These are phyloP conservation scores for Mucor plumbeus DNA, from an alignment of 371 early-diverging fungal species.

Conservation along the genomic window DNA sequence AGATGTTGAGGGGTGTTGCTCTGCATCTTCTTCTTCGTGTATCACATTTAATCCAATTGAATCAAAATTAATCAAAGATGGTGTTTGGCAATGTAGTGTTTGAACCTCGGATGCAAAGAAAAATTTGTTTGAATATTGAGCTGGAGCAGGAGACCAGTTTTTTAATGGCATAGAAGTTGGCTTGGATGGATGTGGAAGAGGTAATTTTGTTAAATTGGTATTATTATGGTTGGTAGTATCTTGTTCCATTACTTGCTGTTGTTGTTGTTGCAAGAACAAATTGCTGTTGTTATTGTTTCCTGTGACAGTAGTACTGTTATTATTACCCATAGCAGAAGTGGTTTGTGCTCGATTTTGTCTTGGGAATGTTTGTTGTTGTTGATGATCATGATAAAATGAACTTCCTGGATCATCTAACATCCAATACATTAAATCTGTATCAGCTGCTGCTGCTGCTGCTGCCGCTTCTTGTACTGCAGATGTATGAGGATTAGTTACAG, in stretches of 20 bases:
- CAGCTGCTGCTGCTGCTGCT: not conserved
- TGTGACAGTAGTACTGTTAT: too few species aligned
- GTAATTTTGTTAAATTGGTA: constrained; percentile 13
- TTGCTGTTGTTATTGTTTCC: not conserved
- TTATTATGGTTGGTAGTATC: not conserved
- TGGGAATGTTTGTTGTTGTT: not conserved
- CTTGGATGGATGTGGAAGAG: constrained; percentile 28
- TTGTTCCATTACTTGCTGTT: constrained; percentile 5
- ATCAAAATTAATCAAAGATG: constrained; percentile 12
- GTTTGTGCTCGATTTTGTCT: not conserved
- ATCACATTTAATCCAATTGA: constrained; percentile 17
- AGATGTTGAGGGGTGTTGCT: not conserved
- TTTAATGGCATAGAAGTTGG: constrained; percentile 5
- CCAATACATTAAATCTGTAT: constrained; percentile 13
- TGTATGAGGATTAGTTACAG: not conserved
- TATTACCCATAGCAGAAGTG: too few species aligned
- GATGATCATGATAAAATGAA: not conserved
- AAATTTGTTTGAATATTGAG: constrained; percentile 17
- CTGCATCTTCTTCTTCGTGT: constrained; percentile 4
- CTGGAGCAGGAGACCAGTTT: not conserved
- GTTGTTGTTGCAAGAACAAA: not conserved
- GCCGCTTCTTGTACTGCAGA: not conserved
- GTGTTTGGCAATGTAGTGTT: constrained; percentile 29
- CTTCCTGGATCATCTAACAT: not conserved
- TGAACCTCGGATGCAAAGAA: constrained; percentile 29